Evolutionary conservation across 2,329 filamentous ascomycete genomes (phyloP), one percentile per base, ranked within the genome.

Genomic region (Ophiocordyceps robertsii): DNA sequence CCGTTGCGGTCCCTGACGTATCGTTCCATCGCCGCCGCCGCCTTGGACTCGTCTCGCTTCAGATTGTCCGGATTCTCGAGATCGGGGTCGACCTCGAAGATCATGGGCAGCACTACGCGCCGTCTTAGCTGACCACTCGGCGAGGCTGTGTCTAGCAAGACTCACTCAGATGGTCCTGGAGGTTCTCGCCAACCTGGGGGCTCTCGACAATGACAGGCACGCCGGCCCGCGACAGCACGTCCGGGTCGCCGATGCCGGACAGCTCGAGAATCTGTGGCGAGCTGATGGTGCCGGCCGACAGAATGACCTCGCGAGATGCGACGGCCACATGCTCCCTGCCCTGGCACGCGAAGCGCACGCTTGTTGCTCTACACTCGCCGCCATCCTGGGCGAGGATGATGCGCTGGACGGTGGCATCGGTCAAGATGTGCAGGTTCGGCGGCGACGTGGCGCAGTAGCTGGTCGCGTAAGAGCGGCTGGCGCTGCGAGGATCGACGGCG

Each of bases 241-340:
- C 44, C 0, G 51, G 47, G 38, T 65, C 61, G 4, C 78, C 78
- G 33, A 82, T 66, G 0, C 78, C 77, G 0, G 75, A 80, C 2
- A 80, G 60, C 47, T 82, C 77, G n/a, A 73, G 66, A 14, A 77
- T 60, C 56, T 72, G 75, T 6, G 69, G 78, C 10, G 72, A 77
- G 52, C 70, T 68, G 35, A 73, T 60, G 27, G 66, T 70, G 0
- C 79, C 79, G 1, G 75, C 75, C 5, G 70, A 70, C 3, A 83
- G 55, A 32, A 83, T 67, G 11, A 80, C 66, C 49, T 82, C 77
- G 11, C 45, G 67, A 48, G 47, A 60, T 1, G 62, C 69, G 8
- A 58, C 52, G 38, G 69, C 64, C 6, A 53, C 53, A 2, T 56
- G 41, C 56, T 47, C 51, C 17, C 42, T 53, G 4, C 70, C 70